phyloP scores from a whole-genome alignment of 169 alveolate genomes.

The Plasmodium gallinaceum region DNA sequence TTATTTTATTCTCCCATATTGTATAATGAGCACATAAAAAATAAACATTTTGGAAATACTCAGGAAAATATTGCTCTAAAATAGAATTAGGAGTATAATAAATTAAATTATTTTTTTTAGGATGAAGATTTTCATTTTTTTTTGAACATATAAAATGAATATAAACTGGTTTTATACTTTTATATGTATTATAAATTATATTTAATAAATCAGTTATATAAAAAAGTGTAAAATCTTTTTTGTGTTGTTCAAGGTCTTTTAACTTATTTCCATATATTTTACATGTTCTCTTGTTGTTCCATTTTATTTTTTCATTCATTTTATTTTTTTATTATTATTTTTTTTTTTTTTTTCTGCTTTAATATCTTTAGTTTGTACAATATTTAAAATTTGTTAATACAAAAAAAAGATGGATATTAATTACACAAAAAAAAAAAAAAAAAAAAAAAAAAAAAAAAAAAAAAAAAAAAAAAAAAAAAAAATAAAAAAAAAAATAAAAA shows the following conservation, averaged over 20 bases:
- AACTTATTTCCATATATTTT: background rate
- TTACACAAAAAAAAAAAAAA: background rate
- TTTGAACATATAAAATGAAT: constrained; percentile 37
- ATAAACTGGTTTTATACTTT: constrained; percentile 22
- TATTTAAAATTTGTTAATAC: background rate
- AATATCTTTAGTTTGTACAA: too few species aligned
- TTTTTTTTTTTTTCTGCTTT: constrained; percentile 2
- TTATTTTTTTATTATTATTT: background rate
- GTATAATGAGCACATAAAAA: constrained; percentile 56
- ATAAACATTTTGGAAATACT: constrained; percentile 30
- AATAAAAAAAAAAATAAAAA: too few species aligned
- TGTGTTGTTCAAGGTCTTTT: background rate
- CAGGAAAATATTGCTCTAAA: constrained; percentile 50
- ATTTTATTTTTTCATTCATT: constrained; percentile 16
- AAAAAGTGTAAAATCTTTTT: constrained; percentile 35
- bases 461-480: too few species aligned
- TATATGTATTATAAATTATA: constrained; percentile 16
- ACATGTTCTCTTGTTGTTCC: background rate
- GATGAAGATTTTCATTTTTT: background rate
- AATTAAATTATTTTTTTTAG: constrained; percentile 5
- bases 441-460: too few species aligned
- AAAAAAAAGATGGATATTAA: background rate
- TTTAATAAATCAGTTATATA: constrained; percentile 35
- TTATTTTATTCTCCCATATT: constrained; percentile 7
- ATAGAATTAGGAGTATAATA: constrained; percentile 53